These are phyloP conservation scores for Didymosphaeria variabile DNA, from an alignment of 2,329 filamentous ascomycete species.

Conservation along the genomic window DNA sequence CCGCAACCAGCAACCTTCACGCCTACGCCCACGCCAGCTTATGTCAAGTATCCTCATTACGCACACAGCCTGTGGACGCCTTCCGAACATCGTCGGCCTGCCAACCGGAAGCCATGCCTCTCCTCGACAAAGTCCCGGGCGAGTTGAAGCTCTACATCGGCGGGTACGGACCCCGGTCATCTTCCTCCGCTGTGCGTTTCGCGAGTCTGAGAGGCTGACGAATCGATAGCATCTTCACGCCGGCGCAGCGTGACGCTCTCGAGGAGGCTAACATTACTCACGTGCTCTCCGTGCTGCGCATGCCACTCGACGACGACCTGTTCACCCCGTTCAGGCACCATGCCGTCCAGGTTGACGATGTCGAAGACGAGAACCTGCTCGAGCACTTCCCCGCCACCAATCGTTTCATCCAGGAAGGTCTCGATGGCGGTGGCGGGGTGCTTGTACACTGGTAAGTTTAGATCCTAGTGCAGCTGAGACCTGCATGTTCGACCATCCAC, in stretches of 20 bases:
- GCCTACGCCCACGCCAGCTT: slow-evolving; percentile 24
- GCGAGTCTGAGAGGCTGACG: slow-evolving; percentile 34
- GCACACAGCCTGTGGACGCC: slow-evolving; percentile 26
- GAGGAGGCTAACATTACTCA: slow-evolving; percentile 82
- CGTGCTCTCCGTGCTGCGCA: slow-evolving; percentile 81
- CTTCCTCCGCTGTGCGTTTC: slow-evolving; percentile 26
- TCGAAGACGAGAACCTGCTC: slow-evolving; percentile 87
- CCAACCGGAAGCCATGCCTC: slow-evolving; percentile 57
- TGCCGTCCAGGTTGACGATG: slow-evolving; percentile 86
- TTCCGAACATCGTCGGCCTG: slow-evolving; percentile 27
- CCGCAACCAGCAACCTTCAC: slow-evolving; percentile 19
- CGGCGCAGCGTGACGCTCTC: slow-evolving; percentile 76
- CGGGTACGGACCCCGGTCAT: slow-evolving; percentile 65
- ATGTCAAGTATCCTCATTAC: slow-evolving; percentile 20
- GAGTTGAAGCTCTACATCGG: slow-evolving; percentile 79
- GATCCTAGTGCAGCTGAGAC: slow-evolving; percentile 46
- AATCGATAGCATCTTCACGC: slow-evolving; percentile 74
- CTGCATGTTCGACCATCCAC: slow-evolving; percentile 40
- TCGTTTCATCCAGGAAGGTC: slow-evolving; percentile 81
- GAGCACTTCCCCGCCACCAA: slow-evolving; percentile 81
- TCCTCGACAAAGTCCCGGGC: slow-evolving; percentile 73
- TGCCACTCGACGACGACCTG: slow-evolving; percentile 64
- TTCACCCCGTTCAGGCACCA: slow-evolving; percentile 75
- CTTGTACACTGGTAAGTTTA: slow-evolving; percentile 74
- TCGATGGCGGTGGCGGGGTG: slow-evolving; percentile 69